Base-by-base conservation (phyloP, 257 asterid species). In the Mitragyna speciosa region DNA sequence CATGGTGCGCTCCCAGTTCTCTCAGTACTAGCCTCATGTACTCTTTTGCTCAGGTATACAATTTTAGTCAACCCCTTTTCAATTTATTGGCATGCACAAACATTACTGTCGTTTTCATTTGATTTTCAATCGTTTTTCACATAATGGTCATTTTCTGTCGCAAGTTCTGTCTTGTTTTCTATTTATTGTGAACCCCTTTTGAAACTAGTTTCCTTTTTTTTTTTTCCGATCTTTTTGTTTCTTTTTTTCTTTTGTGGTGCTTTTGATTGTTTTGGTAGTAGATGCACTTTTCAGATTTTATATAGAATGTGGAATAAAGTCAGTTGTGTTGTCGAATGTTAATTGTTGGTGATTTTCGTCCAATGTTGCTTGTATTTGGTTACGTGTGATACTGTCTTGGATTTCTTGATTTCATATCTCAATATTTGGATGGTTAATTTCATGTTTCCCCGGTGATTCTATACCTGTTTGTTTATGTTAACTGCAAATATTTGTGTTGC, bases 1-100 rank as follows among this genome's bases (percentile, higher is more conserved):
- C 82, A 43, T 88, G 91, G 91, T 88, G 88, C 66, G 89, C 87
- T 43, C 88, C 91, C 17, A 88, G 89, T 83, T 86, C 91, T 22
- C 82, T 88, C 31, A 86, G 89, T 30, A 84, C 87, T 71, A 71
- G 88, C 80, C 87, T 88, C 30, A 80, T 86, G 89, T 88, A 88
- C 81, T 88, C 91, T 66, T 88, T 88, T 79, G 85, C 88, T 26
- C 89, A 86, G 91, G 91, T 85, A 59, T 39, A 47, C 28, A 56
- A 56, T 31, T 22, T 11, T 17, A 16, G 51, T 68, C 70, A 39
- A 58, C 56, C 56, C 41, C 41, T 24, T 75, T 75, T 59, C 56
- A 24, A n/a, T 39, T 58, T 39, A 36, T 6, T 4, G 15, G 22
- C 54, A 61, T 31, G 36, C 8, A 26, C 69, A 0, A 4, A 12